Conservation (phyloP, 2,329 filamentous ascomycete species). For the Lasiodiplodia sp. region DNA sequence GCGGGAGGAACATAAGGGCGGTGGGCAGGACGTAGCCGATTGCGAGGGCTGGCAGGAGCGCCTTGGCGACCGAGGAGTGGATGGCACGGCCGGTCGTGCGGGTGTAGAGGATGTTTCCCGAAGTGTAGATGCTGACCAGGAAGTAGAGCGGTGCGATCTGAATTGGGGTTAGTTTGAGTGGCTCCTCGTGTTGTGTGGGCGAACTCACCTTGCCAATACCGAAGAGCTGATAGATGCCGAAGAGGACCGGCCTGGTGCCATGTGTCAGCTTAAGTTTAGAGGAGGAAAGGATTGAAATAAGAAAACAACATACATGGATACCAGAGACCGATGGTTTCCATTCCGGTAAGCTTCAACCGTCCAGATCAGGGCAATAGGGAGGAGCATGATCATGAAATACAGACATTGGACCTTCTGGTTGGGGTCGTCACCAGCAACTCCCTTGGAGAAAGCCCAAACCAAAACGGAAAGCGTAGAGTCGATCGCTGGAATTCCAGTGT, state of each 20-base stretch:
- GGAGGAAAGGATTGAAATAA: no score
- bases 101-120: constrained; percentile 31
- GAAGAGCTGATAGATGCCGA: constrained; percentile 11
- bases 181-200: neutral
- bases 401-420: constrained; percentile 27
- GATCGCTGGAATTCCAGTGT: constrained; percentile 2
- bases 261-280: neutral
- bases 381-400: constrained; percentile 25
- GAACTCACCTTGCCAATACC: constrained; percentile 21
- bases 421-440: constrained; percentile 11
- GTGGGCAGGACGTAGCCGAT: constrained; percentile 39
- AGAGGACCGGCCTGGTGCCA: constrained; percentile 14
- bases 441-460: neutral
- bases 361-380: constrained; percentile 26
- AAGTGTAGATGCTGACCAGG: constrained; percentile 34
- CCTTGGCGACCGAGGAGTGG: constrained; percentile 34
- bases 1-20: constrained; percentile 37
- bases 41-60: constrained; percentile 36
- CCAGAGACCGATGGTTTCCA: constrained; percentile 12
- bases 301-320: constrained; percentile 20
- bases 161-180: neutral
- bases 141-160: constrained; percentile 38
- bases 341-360: constrained; percentile 28
- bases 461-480: neutral
- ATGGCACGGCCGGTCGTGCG: constrained; percentile 31